Evolutionary conservation across 2,329 filamentous ascomycete genomes (phyloP).

Genomic region (Cercospora beticola): DNA sequence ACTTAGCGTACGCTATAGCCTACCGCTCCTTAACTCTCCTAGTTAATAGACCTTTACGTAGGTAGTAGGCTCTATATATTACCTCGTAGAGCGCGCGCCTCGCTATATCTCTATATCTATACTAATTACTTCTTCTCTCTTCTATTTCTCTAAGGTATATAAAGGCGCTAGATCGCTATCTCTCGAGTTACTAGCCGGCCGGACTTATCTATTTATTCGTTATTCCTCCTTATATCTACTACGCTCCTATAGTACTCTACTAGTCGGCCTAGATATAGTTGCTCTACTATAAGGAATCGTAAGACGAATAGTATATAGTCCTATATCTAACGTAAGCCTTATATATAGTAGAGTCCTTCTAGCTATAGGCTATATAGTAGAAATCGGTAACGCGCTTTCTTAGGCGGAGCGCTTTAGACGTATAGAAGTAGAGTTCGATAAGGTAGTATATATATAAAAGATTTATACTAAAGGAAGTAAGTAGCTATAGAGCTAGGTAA

Average conservation of each 20-base stretch:
- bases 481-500: constrained; percentile 1
- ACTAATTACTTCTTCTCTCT: no score
- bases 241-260: background rate
- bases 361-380: background rate
- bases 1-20: background rate
- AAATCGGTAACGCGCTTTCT: background rate
- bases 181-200: no score
- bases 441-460: background rate
- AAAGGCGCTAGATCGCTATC: no score
- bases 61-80: background rate
- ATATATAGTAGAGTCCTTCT: background rate
- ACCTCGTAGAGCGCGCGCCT: constrained; percentile 5
- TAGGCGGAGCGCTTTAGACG: constrained; percentile 1
- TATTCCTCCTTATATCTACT: constrained; percentile 1
- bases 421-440: constrained; percentile 1
- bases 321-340: background rate
- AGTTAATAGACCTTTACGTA: background rate
- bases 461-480: constrained; percentile 5
- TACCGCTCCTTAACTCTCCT: background rate
- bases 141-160: no score
- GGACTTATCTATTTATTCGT: no score
- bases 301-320: background rate
- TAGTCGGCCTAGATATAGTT: background rate
- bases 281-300: background rate
- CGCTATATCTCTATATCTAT: no score